phyloP scores from a whole-genome alignment of 1,284 basidiomycete species.

The Sanghuangporus weigelae region DNA sequence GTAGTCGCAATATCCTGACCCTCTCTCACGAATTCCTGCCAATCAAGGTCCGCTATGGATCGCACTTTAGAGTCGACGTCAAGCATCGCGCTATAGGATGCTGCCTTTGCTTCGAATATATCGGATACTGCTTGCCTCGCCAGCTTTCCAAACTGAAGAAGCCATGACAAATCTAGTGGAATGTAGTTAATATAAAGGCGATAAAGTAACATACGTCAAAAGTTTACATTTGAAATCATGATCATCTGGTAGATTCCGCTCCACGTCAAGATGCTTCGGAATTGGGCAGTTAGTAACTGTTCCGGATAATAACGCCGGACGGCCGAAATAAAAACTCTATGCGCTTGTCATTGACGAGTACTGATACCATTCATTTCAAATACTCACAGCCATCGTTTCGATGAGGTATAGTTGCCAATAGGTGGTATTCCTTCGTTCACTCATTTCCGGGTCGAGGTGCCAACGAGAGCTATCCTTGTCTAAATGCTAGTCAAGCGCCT shows the following conservation, averaged over 20 bases:
- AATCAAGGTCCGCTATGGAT: slow-evolving; percentile 51
- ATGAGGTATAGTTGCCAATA: slow-evolving; percentile 62
- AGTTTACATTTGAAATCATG: slow-evolving; percentile 40
- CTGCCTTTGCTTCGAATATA: slow-evolving; percentile 49
- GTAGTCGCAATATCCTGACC: slow-evolving; percentile 21
- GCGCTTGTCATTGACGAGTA: neutral
- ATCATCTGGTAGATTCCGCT: slow-evolving; percentile 32
- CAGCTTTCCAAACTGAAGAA: slow-evolving; percentile 46
- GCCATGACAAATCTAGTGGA: slow-evolving; percentile 48
- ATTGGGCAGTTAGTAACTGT: slow-evolving; percentile 52
- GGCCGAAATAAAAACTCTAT: slow-evolving; percentile 58
- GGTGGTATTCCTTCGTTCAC: slow-evolving; percentile 44
- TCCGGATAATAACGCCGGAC: slow-evolving; percentile 51
- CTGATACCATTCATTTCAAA: neutral
- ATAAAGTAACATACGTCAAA: neutral
- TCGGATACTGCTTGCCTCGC: slow-evolving; percentile 46
- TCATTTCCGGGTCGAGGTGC: slow-evolving; percentile 42
- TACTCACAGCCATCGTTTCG: slow-evolving; percentile 54
- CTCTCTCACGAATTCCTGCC: slow-evolving; percentile 28
- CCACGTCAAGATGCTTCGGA: slow-evolving; percentile 41
- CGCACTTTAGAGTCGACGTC: slow-evolving; percentile 46
- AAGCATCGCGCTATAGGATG: slow-evolving; percentile 42
- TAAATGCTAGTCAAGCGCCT: slow-evolving; percentile 23
- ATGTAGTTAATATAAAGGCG: neutral
- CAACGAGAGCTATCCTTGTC: slow-evolving; percentile 59